phyloP scores from a whole-genome alignment of 1,139 yeast species.

The Tardiomyces depauwii region DNA sequence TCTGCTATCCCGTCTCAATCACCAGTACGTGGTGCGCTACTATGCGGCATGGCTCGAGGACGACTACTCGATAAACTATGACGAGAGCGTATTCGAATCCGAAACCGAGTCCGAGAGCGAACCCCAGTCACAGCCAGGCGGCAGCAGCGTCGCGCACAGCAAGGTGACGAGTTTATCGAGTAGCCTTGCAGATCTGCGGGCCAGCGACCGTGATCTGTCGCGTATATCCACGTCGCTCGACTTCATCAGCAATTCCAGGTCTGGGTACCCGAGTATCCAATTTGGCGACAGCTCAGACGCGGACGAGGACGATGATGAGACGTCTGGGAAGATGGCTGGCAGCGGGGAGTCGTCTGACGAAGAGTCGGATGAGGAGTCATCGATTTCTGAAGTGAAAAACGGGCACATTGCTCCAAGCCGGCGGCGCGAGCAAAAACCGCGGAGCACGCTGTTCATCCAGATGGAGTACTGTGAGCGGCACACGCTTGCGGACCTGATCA shows the following conservation, averaged over 20 bases:
- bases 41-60: conserved; percentile 97
- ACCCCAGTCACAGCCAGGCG: neutral
- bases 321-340: neutral
- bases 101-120: neutral
- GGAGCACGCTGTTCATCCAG: conserved; percentile 61
- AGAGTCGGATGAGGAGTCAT: no score
- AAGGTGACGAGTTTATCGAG: neutral
- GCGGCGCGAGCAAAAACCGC: neutral
- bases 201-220: neutral
- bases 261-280: conserved; percentile 5
- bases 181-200: neutral
- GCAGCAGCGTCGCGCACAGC: neutral
- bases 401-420: neutral
- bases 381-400: no score
- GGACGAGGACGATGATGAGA: conserved; percentile 6
- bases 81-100: neutral
- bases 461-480: conserved; percentile 98
- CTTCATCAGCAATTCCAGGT: neutral
- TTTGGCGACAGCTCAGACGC: conserved; percentile 18
- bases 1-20: conserved; percentile 82
- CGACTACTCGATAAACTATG: conserved; percentile 19
- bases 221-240: neutral
- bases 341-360: no score
- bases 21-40: conserved; percentile 90
- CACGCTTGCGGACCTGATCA: conserved; percentile 72